Evolutionary conservation across 176 grass and related monocot species (phyloP).

Genomic region (Pontederia crassipes): DNA sequence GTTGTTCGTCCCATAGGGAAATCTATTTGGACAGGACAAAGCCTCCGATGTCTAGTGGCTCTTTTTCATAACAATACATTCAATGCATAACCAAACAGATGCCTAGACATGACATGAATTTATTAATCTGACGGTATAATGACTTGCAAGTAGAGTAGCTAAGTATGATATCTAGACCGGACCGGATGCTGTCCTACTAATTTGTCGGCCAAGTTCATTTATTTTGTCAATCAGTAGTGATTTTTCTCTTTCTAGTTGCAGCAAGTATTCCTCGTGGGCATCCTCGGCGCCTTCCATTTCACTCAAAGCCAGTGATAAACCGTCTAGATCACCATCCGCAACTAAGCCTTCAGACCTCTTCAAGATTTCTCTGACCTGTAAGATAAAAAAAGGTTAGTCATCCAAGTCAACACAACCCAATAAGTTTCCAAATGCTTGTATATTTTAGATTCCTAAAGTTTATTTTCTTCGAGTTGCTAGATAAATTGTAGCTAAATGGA

Average conservation of each 20-base stretch:
- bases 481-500: no score
- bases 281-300: conserved; percentile 62
- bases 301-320: conserved; percentile 35
- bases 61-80: no score
- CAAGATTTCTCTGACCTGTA: conserved; percentile 53
- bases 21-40: no score
- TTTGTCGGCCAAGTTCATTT: conserved; percentile 55
- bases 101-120: no score
- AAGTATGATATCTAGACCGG: conserved; percentile 27
- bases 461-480: no score
- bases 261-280: conserved; percentile 54
- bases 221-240: conserved; percentile 36
- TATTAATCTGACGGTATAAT: neutral
- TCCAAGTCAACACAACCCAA: no score
- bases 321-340: conserved; percentile 62
- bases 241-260: conserved; percentile 72
- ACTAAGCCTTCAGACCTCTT: conserved; percentile 52
- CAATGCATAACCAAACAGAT: no score
- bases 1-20: no score
- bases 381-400: no score
- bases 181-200: conserved; percentile 46
- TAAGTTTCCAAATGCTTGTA: no score
- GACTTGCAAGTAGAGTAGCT: neutral
- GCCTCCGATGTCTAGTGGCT: no score
- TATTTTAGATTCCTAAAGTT: no score